A percentile compares a stretch with the other conserved stretches of the same genome.
Conservation (phyloP, 2,329 filamentous ascomycete species). For the Nemania sp. region DNA sequence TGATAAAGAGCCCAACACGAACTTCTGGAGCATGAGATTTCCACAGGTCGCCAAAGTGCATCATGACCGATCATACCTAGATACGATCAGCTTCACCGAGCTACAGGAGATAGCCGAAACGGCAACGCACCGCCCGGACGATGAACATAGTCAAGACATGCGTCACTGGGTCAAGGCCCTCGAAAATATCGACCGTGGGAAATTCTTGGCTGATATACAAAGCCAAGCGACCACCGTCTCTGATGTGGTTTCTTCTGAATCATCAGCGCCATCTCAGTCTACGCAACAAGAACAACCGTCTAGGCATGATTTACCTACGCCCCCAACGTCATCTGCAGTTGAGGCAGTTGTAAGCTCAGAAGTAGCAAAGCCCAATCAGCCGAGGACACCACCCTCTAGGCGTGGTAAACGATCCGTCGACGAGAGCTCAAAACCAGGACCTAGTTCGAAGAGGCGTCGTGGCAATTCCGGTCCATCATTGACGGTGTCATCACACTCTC, state of each 20-base stretch:
- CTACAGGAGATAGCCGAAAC: conserved; percentile 68
- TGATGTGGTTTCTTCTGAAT: conserved; percentile 30
- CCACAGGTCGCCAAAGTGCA: conserved; percentile 77
- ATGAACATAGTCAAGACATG: conserved; percentile 64
- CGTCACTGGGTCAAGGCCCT: conserved; percentile 63
- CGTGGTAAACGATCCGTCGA: conserved; percentile 12
- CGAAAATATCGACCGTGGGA: conserved; percentile 56
- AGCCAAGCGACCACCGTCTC: conserved; percentile 51
- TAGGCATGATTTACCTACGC: background rate
- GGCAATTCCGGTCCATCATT: background rate
- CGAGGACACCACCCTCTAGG: background rate
- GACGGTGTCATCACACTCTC: conserved; percentile 2
- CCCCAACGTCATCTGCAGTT: conserved; percentile 17
- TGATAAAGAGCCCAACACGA: conserved; percentile 68
- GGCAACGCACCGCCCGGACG: conserved; percentile 52
- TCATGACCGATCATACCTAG: conserved; percentile 69
- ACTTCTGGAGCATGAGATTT: conserved; percentile 76
- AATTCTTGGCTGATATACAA: conserved; percentile 45
- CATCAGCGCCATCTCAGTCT: conserved; percentile 7
- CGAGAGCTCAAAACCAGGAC: background rate
- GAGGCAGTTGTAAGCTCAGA: background rate
- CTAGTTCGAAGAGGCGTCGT: conserved; percentile 12
- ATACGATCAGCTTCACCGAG: conserved; percentile 70
- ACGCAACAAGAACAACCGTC: background rate
- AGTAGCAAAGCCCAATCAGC: background rate